Evolutionary conservation across 495 filamentous ascomycete species (phyloP), one percentile per base, ranked within the genome.

Genomic region (Aspergillus sclerotioniger): DNA sequence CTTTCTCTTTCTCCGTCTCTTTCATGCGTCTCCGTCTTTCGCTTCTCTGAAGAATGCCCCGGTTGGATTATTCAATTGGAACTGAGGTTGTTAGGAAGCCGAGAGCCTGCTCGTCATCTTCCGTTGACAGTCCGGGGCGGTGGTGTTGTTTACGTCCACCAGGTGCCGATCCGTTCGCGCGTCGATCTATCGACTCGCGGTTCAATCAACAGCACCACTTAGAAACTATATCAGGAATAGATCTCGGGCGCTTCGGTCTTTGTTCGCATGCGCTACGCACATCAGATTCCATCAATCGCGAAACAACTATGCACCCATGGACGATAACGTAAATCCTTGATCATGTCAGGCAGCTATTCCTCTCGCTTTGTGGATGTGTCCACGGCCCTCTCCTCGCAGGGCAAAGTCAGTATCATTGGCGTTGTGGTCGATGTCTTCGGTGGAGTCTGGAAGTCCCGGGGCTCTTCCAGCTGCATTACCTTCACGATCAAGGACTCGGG

Each of bases 401-500:
- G 66, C 35, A 39, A 51, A 51, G 53, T 74, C 20, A 80, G 62
- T 59, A 65, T 83, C 17, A 70, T 83, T 21, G 82, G 80, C 1
- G 71, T 83, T 2, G 78, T 82, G 1, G 73, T 79, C 5, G 80
- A 82, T 62, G 64, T 62, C 37, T 59, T 76, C 51, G 59, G 54
- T 16, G 62, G 65, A 12, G 57, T 69, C 15, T 61, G 7, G n/a
- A 62, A 51, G 31, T 67, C 71, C 7, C 61, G 57, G 51, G 70
- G 72, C 15, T 69, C 69, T 3, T 71, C 73, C 1, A 67, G 65
- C 25, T 77, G 67, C 58, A 66, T 75, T 49, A 82, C 77, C 6
- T 83, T 83, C 48, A 80, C 78, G 6, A 63, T 84, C 31, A 77
- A 74, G 57, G 81, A 83, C 59, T 57, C 53, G 0, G 62, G 73